Conservation (phyloP, 2,329 filamentous ascomycete species). For the Colletotrichum sp. region DNA sequence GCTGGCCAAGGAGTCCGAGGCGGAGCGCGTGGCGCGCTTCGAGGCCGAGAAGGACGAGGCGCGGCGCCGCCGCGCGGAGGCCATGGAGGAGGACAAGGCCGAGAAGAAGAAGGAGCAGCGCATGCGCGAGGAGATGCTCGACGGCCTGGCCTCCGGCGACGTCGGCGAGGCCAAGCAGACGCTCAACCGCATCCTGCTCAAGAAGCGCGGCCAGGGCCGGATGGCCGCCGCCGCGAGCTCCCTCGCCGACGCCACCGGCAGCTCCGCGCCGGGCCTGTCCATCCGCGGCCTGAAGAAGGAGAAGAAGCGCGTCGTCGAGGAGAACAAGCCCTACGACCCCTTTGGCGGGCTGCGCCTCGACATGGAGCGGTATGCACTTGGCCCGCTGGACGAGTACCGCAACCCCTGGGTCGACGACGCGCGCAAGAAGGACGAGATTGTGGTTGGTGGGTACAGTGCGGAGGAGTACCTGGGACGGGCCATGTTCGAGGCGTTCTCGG, state of each 20-base stretch:
- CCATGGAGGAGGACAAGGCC: slow-evolving; percentile 71
- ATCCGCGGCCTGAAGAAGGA: slow-evolving; percentile 83
- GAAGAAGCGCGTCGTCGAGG: slow-evolving; percentile 49
- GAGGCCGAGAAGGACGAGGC: slow-evolving; percentile 71
- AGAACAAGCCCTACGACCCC: slow-evolving; percentile 83
- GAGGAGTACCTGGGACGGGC: slow-evolving; percentile 82
- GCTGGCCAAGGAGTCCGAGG: slow-evolving; percentile 61
- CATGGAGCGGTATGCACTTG: slow-evolving; percentile 72
- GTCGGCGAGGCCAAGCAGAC: slow-evolving; percentile 64
- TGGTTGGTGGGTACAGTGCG: slow-evolving; percentile 83
- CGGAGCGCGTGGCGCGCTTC: slow-evolving; percentile 59
- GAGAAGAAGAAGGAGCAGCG: slow-evolving; percentile 69
- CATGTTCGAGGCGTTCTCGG: slow-evolving; percentile 88
- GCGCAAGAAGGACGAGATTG: slow-evolving; percentile 68
- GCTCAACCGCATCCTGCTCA: slow-evolving; percentile 69
- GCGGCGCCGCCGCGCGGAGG: slow-evolving; percentile 65
- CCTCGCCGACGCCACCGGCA: slow-evolving; percentile 33
- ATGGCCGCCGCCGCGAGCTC: slow-evolving; percentile 33
- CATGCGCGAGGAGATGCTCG: slow-evolving; percentile 72
- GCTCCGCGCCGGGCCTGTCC: slow-evolving; percentile 46
- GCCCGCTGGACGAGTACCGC: slow-evolving; percentile 67
- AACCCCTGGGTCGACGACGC: slow-evolving; percentile 76
- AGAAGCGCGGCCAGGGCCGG: slow-evolving; percentile 69
- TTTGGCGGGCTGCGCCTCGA: slow-evolving; percentile 78
- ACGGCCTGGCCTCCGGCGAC: slow-evolving; percentile 68